A percentile compares a stretch with the other conserved stretches of the same genome.
Conservation (phyloP, 2,329 filamentous ascomycete genomes). For the Hymenoscyphus repandus region DNA sequence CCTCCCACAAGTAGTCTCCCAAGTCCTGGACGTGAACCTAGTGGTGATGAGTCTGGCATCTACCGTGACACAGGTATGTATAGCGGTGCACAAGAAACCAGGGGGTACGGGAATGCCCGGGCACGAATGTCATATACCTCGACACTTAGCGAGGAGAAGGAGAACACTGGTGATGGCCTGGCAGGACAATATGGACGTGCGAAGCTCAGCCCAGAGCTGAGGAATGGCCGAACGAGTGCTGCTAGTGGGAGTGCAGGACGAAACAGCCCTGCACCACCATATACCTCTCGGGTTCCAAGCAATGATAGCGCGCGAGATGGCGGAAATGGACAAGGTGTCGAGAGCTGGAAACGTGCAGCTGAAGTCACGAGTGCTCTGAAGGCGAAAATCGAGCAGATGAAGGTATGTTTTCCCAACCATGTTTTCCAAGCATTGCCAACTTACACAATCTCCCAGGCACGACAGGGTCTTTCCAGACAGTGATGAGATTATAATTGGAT, state of each 20-base stretch:
- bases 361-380: conserved; percentile 98
- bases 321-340: conserved; percentile 52
- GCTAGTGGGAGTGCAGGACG: conserved; percentile 30
- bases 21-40: conserved; percentile 40
- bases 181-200: conserved; percentile 25
- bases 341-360: conserved; percentile 95
- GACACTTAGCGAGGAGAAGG: conserved; percentile 68
- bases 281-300: conserved; percentile 25
- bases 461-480: conserved; percentile 46
- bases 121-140: conserved; percentile 54
- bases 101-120: conserved; percentile 20
- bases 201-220: conserved; percentile 30
- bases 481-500: conserved; percentile 17
- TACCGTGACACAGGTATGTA: conserved; percentile 45
- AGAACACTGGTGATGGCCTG: conserved; percentile 52
- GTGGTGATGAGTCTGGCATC: conserved; percentile 54
- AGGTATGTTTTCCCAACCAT: conserved; percentile 43
- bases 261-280: conserved; percentile 26
- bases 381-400: conserved; percentile 98
- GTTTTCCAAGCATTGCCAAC: not conserved
- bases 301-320: conserved; percentile 25
- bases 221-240: conserved; percentile 28
- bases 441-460: conserved; percentile 34
- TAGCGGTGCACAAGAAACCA: conserved; percentile 22
- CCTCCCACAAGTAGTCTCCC: conserved; percentile 28